Conservation (phyloP, 495 filamentous ascomycete species). For the Penicillium cataractarum region DNA sequence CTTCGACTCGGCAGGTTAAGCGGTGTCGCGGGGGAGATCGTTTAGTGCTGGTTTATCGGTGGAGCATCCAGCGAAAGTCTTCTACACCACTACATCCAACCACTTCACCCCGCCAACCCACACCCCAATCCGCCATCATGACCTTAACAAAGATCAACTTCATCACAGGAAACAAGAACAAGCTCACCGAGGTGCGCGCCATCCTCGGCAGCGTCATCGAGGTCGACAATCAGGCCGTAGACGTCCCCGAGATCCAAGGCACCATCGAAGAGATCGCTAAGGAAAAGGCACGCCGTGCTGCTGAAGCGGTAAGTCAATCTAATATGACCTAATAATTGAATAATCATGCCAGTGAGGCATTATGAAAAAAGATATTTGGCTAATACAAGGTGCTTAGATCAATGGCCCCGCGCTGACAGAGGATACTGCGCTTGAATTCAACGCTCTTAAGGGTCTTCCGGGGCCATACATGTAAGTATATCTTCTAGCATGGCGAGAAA, state of each 20-base stretch:
- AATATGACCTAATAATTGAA: background rate
- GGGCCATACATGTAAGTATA: constrained; percentile 97
- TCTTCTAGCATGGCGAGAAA: too few species aligned
- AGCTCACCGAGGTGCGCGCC: constrained; percentile 81
- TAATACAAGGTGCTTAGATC: constrained; percentile 50
- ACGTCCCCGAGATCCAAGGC: constrained; percentile 89
- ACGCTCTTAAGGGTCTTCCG: constrained; percentile 85
- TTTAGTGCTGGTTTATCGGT: background rate
- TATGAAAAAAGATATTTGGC: background rate
- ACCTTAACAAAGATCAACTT: constrained; percentile 69
- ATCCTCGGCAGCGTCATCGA: constrained; percentile 78
- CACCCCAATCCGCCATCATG: constrained; percentile 23
- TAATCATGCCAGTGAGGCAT: background rate
- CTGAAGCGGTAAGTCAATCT: constrained; percentile 38
- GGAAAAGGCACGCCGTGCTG: constrained; percentile 82
- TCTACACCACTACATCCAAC: constrained; percentile 1
- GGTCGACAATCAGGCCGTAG: constrained; percentile 72
- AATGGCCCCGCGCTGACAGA: constrained; percentile 90
- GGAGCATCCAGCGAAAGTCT: constrained; percentile 2
- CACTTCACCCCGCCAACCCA: constrained; percentile 1
- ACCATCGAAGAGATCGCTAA: constrained; percentile 86
- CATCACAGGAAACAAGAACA: constrained; percentile 95
- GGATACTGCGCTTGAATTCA: constrained; percentile 93
- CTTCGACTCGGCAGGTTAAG: constrained; percentile 3
- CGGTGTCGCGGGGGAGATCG: constrained; percentile 4